Base-by-base conservation (phyloP, 139 green algal species). In the Zygnema circumcarinatum region DNA sequence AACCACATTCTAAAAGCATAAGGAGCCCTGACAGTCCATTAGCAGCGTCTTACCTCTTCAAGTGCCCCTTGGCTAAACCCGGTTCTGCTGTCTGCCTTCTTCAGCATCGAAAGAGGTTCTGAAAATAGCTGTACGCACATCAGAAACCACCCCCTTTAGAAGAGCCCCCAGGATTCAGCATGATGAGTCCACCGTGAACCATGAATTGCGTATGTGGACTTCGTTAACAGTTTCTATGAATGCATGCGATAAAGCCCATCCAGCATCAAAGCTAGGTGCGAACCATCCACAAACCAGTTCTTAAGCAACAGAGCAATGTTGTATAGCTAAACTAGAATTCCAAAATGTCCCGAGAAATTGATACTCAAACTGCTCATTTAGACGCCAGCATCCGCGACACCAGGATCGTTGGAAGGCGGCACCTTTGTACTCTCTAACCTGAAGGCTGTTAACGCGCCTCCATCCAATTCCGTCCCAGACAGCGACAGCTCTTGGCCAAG, bases 391-490 rank as follows among this genome's bases (percentile, higher is more conserved):
- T 82, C 31, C 32, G 35, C 31, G n/a, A 82, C 32, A 40, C 2
- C 74, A 53, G 38, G 22, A n/a, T 7, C 47, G 47, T 7, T 7
- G 47, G 16, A 62, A 62, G 16, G 16, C 7, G 7, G 16, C 16
- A 90, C 86, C 86, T 90, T 90, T 47, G 86, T 90, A 42, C 67
- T 83, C 38, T 86, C 76, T 36, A 90, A 69, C 32, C 86, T 72
- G 2, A 90, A 29, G 0, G 78, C 86, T n/a, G 56, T 62, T 25
- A 90, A 36, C 22, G 74, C 2, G n/a, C 74, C 35, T 42, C 74
- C 35, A n/a, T 52, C 52, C 2, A 52, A 11, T 82, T 32, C 25
- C 35, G 35, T 38, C 20, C 62, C 62, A 0, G 1, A 33, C n/a
- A 67, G 31, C 3, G 85, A 38, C 38, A 85, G 21, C 53, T 25